phyloP scores from a whole-genome alignment of 805 yeast species.

The Naumovozyma baii region DNA sequence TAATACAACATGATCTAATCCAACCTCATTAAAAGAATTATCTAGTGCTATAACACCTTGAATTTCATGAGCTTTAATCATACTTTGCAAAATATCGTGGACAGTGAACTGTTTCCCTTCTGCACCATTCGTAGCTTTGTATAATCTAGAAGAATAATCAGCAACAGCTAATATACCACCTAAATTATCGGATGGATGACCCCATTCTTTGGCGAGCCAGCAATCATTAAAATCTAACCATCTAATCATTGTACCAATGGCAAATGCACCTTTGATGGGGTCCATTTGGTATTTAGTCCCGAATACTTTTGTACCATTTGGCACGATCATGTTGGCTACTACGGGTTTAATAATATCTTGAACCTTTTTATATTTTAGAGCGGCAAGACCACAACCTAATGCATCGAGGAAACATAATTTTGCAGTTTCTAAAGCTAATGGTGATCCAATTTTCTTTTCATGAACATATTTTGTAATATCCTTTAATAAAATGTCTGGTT shows the following conservation, averaged over 20 bases:
- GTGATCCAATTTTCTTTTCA: conserved; percentile 35
- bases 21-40: conserved; percentile 51
- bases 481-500: conserved; percentile 39
- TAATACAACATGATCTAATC: conserved; percentile 49
- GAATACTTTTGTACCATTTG: conserved; percentile 45
- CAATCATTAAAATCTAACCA: conserved; percentile 58
- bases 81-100: conserved; percentile 42
- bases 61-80: conserved; percentile 57
- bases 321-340: conserved; percentile 39
- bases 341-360: conserved; percentile 42
- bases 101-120: conserved; percentile 38
- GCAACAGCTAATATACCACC: conserved; percentile 53
- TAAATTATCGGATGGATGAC: conserved; percentile 53
- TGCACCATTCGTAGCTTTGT: conserved; percentile 32
- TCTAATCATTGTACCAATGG: conserved; percentile 46
- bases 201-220: conserved; percentile 66
- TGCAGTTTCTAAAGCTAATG: conserved; percentile 45
- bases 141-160: conserved; percentile 42
- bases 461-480: conserved; percentile 46
- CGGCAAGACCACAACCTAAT: conserved; percentile 52
- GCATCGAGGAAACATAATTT: conserved; percentile 47
- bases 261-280: conserved; percentile 50
- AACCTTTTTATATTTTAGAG: conserved; percentile 44
- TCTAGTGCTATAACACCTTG: conserved; percentile 51
- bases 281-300: conserved; percentile 45